phyloP scores from a whole-genome alignment of 805 yeast genomes.

The Cyberlindnera galapagoensis region DNA sequence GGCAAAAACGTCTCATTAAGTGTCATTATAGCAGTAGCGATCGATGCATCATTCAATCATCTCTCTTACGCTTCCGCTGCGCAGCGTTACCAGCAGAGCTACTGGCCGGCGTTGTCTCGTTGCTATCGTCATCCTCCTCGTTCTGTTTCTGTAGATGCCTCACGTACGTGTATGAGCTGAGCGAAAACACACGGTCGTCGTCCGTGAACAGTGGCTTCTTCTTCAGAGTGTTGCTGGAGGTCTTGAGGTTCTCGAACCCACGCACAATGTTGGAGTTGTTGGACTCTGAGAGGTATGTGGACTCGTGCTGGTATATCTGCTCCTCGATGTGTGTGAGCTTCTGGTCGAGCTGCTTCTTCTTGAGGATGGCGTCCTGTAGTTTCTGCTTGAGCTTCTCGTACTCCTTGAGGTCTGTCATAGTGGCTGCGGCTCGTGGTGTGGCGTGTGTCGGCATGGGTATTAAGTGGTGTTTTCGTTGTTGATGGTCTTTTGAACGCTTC shows the following conservation, averaged over 20 bases:
- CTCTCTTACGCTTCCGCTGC: slow-evolving; percentile 13
- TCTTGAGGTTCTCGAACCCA: slow-evolving; percentile 75
- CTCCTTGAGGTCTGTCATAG: slow-evolving; percentile 28
- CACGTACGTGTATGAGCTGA: slow-evolving; percentile 65
- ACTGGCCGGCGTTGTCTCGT: slow-evolving; percentile 17
- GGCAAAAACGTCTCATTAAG: too few relatives aligned
- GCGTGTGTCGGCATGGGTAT: not conserved
- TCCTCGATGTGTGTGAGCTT: slow-evolving; percentile 65
- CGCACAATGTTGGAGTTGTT: slow-evolving; percentile 74
- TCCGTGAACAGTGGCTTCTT: slow-evolving; percentile 50
- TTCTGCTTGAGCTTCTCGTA: slow-evolving; percentile 64
- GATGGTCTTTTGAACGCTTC: not conserved
- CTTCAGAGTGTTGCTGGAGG: slow-evolving; percentile 38
- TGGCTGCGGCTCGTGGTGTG: not conserved
- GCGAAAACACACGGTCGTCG: slow-evolving; percentile 74
- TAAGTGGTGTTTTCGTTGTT: not conserved
- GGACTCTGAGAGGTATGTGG: slow-evolving; percentile 68
- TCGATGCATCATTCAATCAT: too few relatives aligned
- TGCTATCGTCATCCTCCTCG: slow-evolving; percentile 24
- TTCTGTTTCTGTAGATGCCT: slow-evolving; percentile 50
- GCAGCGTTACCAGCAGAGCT: not conserved
- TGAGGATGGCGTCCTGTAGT: slow-evolving; percentile 54
- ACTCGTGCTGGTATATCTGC: slow-evolving; percentile 70
- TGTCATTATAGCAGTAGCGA: too few relatives aligned
- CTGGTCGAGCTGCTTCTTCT: slow-evolving; percentile 60